phyloP scores from a whole-genome alignment of 805 yeast species.

The Candida stauntonica region DNA sequence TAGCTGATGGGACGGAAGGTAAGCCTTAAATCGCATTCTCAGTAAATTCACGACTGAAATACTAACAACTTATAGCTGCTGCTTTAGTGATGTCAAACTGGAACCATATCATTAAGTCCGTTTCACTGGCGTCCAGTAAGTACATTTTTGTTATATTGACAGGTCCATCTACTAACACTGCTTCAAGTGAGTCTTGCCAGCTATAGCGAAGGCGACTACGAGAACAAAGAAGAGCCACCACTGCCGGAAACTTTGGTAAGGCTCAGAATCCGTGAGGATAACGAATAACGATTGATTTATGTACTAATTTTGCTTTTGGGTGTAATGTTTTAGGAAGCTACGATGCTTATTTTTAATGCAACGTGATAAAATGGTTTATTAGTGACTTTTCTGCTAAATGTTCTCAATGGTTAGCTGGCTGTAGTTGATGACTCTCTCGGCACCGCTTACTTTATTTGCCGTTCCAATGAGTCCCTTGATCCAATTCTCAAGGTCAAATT shows the following conservation, averaged over 20 bases:
- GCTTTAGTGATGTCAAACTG: constrained; percentile 58
- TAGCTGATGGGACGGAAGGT: constrained; percentile 48
- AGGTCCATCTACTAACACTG: constrained; percentile 18
- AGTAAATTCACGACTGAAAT: background rate
- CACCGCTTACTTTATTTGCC: constrained; percentile 34
- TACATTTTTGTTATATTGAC: constrained; percentile 1
- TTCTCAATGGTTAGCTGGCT: constrained; percentile 31
- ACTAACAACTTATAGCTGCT: constrained; percentile 35
- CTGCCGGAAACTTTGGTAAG: constrained; percentile 66
- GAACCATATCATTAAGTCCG: constrained; percentile 57
- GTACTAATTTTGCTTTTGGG: background rate
- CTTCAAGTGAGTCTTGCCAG: constrained; percentile 36
- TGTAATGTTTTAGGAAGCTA: background rate
- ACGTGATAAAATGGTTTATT: background rate
- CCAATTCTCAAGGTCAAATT: constrained; percentile 23
- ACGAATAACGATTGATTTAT: constrained; percentile 10
- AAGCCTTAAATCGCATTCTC: constrained; percentile 5
- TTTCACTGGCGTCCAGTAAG: constrained; percentile 49
- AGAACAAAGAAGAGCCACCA: constrained; percentile 35
- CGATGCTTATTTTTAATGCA: background rate
- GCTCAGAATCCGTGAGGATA: constrained; percentile 45
- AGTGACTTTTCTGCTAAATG: constrained; percentile 1
- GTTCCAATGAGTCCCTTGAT: constrained; percentile 34
- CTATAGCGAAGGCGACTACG: constrained; percentile 31
- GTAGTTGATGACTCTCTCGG: constrained; percentile 34